Evolutionary conservation across 2,329 filamentous ascomycete species (phyloP), one percentile per base, ranked within the genome.

Genomic region (Sclerotinia spermophila): DNA sequence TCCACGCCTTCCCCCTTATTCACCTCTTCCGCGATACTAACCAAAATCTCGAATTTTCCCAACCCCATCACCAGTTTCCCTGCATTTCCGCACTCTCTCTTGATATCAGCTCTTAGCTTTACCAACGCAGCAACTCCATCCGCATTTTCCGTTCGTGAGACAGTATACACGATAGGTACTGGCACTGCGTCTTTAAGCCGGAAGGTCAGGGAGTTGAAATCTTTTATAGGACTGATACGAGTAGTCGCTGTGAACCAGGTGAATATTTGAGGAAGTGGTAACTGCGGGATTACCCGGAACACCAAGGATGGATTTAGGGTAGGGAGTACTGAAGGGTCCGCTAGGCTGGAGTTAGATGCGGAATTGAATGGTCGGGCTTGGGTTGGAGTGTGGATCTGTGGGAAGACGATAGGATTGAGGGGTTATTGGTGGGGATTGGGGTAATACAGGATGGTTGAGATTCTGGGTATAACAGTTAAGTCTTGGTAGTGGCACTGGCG

Each of bases 131-230:
- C 61, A 3, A 38, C 44, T 27, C 30, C 61, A 51, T 38, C 33
- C 3, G 4, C 44, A 27, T 1, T 21, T 17, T 30, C 33, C 1
- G n/a, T 27, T 19, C 61, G 44, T 6, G 33, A 38, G 51, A 64
- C 4, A 17, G 30, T 64, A 38, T 64, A 64, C 5, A 13, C 17
- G 0, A 64, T 6, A 8, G 61, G 61, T n/a, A 27, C 7, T 15
- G 44, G 61, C 44, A 51, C 61, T 10, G 61, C 61, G n/a, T 64
- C 61, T 35, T 64, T 64, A 13, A 64, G 44, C 19, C 61, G 17
- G 17, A 48, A 51, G 21, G 44, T 51, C 15, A 64, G 48, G 6
- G 30, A 64, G 13, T 38, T 24, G 7, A 17, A 11, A 38, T 5
- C 5, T 5, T 21, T 17, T 11, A n/a, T 2, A 24, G 35, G 15